Conservation (phyloP, 768 basidiomycete species). For the Ramaria sp. region DNA sequence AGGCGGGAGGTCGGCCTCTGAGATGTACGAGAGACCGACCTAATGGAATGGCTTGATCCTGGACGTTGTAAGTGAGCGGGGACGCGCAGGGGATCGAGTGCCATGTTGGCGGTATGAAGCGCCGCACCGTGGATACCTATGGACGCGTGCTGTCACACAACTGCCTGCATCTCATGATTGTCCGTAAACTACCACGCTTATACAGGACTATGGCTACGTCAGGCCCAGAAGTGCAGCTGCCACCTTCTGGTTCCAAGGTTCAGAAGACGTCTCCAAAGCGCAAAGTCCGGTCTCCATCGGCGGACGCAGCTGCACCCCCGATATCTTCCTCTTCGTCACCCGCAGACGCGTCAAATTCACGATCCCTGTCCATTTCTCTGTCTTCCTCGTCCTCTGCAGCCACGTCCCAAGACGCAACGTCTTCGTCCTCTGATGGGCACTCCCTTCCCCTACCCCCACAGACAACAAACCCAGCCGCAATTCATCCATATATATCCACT, state of each 20-base stretch:
- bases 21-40: conserved; percentile 28
- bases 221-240: not conserved
- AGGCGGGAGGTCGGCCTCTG: conserved; percentile 37
- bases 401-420: not conserved
- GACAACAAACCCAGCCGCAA: not conserved
- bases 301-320: not conserved
- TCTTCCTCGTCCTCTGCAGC: not conserved
- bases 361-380: not conserved
- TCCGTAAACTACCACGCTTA: not conserved
- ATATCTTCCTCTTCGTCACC: not conserved
- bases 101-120: conserved; percentile 12
- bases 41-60: conserved; percentile 16
- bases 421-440: not conserved
- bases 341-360: not conserved
- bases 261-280: not conserved
- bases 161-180: not conserved
- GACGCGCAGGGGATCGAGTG: conserved; percentile 29
- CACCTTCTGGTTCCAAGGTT: not conserved
- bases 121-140: not conserved
- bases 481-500: conserved; percentile 11
- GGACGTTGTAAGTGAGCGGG: conserved; percentile 27
- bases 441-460: conserved; percentile 7
- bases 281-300: not conserved
- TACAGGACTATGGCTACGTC: not conserved
- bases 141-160: not conserved